phyloP scores from a whole-genome alignment of 2,329 filamentous ascomycete species.

The Exutisphaerella laricina region DNA sequence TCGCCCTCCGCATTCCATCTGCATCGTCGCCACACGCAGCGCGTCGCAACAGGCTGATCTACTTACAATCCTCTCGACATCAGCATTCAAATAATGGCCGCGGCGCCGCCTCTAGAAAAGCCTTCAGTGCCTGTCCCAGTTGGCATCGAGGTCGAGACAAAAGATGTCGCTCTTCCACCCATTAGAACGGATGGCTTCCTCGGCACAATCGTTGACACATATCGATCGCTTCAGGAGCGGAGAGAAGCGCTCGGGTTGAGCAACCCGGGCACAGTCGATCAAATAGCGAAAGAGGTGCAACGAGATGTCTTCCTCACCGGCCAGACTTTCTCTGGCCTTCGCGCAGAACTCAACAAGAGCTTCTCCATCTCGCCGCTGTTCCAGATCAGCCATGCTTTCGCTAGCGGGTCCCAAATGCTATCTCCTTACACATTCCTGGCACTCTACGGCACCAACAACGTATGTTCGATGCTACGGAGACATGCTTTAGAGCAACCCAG shows the following conservation, averaged over 20 bases:
- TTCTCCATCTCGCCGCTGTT: slow-evolving; percentile 92
- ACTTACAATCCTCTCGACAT: too few species aligned
- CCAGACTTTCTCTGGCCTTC: slow-evolving; percentile 92
- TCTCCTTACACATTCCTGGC: slow-evolving; percentile 94
- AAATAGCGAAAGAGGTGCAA: slow-evolving; percentile 83
- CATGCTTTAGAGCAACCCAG: slow-evolving; percentile 2
- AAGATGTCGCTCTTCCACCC: slow-evolving; percentile 20
- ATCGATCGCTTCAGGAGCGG: slow-evolving; percentile 75
- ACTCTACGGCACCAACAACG: slow-evolving; percentile 88
- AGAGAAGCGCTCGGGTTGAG: slow-evolving; percentile 81
- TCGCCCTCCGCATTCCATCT: too few species aligned
- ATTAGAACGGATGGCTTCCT: slow-evolving; percentile 27
- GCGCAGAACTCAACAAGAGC: slow-evolving; percentile 93
- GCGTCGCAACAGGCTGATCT: too few species aligned
- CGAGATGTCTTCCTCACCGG: slow-evolving; percentile 95
- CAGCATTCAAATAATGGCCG: slow-evolving; percentile 12
- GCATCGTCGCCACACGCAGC: too few species aligned
- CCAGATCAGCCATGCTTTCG: slow-evolving; percentile 95
- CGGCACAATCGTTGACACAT: slow-evolving; percentile 54
- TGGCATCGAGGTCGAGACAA: slow-evolving; percentile 15
- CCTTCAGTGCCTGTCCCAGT: slow-evolving; percentile 21
- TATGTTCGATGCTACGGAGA: slow-evolving; percentile 36
- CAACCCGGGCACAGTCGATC: slow-evolving; percentile 90
- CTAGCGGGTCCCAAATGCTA: slow-evolving; percentile 81
- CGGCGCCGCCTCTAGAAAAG: slow-evolving; percentile 26